Evolutionary conservation across 169 alveolate species (phyloP), one percentile per base, ranked within the genome.

Genomic region (Plasmodium falciparum): DNA sequence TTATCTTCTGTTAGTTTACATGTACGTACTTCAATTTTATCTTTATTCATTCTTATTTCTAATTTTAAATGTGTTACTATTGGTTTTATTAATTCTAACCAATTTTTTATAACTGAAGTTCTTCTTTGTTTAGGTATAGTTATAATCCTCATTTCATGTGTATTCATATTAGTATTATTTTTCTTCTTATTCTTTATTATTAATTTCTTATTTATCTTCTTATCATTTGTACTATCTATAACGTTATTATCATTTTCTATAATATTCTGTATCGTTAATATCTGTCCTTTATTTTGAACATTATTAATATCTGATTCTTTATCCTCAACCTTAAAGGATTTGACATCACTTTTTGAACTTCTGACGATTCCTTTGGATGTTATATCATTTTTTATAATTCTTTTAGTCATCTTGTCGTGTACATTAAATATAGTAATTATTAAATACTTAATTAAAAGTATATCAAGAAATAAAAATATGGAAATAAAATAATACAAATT

Each of bases 91-190:
- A 85, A 70, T 69, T 73, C 88, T 43, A 62, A 29, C 88, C 92
- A 73, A 67, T 85, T 72, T 24, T 52, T 93, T 93, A 45, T 94
- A 62, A 50, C 88, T 88, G 86, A 86, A 80, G 24, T 86, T 88
- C 50, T 91, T 88, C 94, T 93, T 90, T 72, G 86, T 80, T 73
- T 89, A 47, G 73, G 96, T 90, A 73, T 93, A 52, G 95, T 90
- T 74, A 69, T 94, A 88, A 59, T 90, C 92, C 93, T 94, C 95
- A 54, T 92, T 88, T 72, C 93, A 58, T 78, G 47, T 49, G 39
- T 78, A 56, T 66, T 78, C 50, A 66, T 26, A 13, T 45, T 39
- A 20, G 43, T 66, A 50, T 74, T 74, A 22, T 74, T 49, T 22
- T 22, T 24, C 4, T 61, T 74, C 15, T 71, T 45, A 26, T 78